phyloP scores from a whole-genome alignment of 805 yeast genomes.

The Isabelozyma pseudorhagii region DNA sequence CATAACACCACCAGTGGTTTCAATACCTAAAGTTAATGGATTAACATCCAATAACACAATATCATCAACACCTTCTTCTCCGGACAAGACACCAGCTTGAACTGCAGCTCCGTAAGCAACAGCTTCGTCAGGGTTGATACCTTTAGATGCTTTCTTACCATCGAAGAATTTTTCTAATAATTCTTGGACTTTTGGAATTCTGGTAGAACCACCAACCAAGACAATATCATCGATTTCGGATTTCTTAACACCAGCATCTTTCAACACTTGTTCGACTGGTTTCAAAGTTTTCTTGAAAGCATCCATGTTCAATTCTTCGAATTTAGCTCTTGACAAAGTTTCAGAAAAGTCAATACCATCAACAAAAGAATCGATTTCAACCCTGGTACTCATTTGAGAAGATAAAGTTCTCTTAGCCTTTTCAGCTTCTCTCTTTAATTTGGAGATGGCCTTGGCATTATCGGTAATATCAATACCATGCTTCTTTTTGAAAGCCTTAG shows the following conservation, averaged over 20 bases:
- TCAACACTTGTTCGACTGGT: constrained; percentile 46
- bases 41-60: constrained; percentile 94
- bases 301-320: constrained; percentile 46
- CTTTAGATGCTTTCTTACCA: constrained; percentile 47
- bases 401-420: constrained; percentile 49
- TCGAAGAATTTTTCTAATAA: constrained; percentile 43
- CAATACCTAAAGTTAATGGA: constrained; percentile 98
- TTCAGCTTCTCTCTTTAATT: constrained; percentile 48
- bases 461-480: constrained; percentile 39
- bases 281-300: constrained; percentile 44
- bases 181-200: constrained; percentile 50
- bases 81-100: constrained; percentile 97
- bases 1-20: constrained; percentile 99
- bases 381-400: constrained; percentile 39
- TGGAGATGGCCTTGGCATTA: constrained; percentile 42
- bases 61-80: constrained; percentile 95
- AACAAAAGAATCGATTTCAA: constrained; percentile 47
- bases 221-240: constrained; percentile 46
- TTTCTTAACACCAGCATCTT: constrained; percentile 44
- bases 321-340: constrained; percentile 45
- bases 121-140: constrained; percentile 50
- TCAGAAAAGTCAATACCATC: constrained; percentile 49
- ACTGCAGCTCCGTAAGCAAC: constrained; percentile 81
- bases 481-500: constrained; percentile 44
- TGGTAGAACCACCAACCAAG: constrained; percentile 49